phyloP scores from a whole-genome alignment of 805 yeast genomes.

The Priceomyces melissophilus region DNA sequence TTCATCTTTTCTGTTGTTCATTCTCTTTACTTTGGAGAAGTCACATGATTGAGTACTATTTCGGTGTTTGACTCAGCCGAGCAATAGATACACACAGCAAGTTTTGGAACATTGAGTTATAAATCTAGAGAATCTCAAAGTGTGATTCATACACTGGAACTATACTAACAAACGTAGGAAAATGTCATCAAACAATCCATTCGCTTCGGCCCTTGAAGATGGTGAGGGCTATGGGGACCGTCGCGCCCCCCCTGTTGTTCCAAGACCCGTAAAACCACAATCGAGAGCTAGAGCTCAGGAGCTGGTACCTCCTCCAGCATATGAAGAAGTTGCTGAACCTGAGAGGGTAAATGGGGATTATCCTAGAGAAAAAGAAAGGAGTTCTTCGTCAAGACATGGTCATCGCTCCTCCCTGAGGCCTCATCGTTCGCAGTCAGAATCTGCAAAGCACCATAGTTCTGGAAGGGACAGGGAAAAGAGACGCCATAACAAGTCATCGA shows the following conservation, averaged over 20 bases:
- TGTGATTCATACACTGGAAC: background rate
- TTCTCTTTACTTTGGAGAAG: background rate
- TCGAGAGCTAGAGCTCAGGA: constrained; percentile 31
- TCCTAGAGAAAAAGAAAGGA: constrained; percentile 48
- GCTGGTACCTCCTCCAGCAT: constrained; percentile 55
- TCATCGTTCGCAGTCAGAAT: constrained; percentile 17
- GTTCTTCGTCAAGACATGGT: constrained; percentile 16
- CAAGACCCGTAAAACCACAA: constrained; percentile 15
- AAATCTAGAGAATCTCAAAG: background rate
- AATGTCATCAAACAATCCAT: constrained; percentile 52
- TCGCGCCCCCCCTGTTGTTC: constrained; percentile 35
- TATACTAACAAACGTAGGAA: constrained; percentile 18
- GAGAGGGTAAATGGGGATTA: constrained; percentile 41
- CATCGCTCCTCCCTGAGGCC: constrained; percentile 12
- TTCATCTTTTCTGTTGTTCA: background rate
- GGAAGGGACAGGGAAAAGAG: constrained; percentile 17
- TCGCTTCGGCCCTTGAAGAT: constrained; percentile 44
- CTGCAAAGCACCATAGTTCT: constrained; percentile 13
- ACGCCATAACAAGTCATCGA: constrained; percentile 14
- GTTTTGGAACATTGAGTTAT: no score
- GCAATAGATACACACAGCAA: background rate
- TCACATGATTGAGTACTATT: background rate
- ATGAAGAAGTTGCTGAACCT: constrained; percentile 65
- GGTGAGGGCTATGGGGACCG: constrained; percentile 36
- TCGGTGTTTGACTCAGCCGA: constrained; percentile 4